These are phyloP conservation scores for Fusarium sublunatum DNA, from an alignment of 2,329 filamentous ascomycete species.

Conservation along the genomic window DNA sequence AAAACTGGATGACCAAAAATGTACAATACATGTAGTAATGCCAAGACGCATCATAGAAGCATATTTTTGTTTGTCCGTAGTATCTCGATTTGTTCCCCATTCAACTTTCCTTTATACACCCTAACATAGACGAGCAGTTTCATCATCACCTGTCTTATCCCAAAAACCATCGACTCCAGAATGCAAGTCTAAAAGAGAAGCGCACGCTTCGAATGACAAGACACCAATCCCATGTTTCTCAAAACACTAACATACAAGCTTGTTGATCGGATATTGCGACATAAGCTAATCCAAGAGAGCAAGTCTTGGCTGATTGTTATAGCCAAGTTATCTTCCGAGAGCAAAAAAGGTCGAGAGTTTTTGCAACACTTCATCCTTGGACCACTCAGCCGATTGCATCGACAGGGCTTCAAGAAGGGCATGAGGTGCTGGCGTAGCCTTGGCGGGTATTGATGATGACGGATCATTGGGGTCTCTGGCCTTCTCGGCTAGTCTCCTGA, in stretches of 20 bases:
- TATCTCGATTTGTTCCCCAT: slow-evolving; percentile 44
- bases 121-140: slow-evolving; percentile 34
- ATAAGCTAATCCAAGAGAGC: slow-evolving; percentile 35
- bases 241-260: slow-evolving; percentile 49
- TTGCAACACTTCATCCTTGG: slow-evolving; percentile 73
- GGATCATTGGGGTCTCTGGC: slow-evolving; percentile 66
- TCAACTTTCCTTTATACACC: slow-evolving; percentile 44
- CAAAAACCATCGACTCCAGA: slow-evolving; percentile 46
- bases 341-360: slow-evolving; percentile 70
- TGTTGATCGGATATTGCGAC: slow-evolving; percentile 28
- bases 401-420: slow-evolving; percentile 74
- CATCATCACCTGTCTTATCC: slow-evolving; percentile 38
- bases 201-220: slow-evolving; percentile 45
- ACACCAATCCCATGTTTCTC: slow-evolving; percentile 43
- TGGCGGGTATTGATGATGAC: slow-evolving; percentile 64
- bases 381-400: slow-evolving; percentile 70
- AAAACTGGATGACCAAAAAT: slow-evolving; percentile 39
- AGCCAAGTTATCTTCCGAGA: slow-evolving; percentile 59
- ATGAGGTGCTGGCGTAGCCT: slow-evolving; percentile 74
- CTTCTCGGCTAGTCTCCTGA: slow-evolving; percentile 77
- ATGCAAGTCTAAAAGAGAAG: slow-evolving; percentile 48
- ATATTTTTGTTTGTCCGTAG: slow-evolving; percentile 41
- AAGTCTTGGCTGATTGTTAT: slow-evolving; percentile 5
- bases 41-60: slow-evolving; percentile 39
- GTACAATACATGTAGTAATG: slow-evolving; percentile 49